Conservation (phyloP, 2,329 filamentous ascomycete species). For the Penicillium frequentans region DNA sequence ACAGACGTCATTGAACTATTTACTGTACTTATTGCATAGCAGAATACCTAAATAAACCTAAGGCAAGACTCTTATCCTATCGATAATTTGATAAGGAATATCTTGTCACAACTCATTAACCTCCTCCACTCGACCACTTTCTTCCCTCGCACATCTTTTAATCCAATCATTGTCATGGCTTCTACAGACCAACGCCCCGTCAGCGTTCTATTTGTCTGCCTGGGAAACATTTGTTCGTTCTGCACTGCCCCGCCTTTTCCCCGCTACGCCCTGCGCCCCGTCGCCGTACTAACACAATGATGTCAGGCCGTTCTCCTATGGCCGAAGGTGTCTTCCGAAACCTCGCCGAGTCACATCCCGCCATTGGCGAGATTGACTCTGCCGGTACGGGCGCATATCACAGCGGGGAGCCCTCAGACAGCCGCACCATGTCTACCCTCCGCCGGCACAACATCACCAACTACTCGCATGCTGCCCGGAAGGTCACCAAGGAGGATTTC, state of each 20-base stretch:
- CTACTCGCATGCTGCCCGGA: constrained; percentile 75
- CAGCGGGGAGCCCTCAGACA: constrained; percentile 71
- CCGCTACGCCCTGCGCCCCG: not conserved
- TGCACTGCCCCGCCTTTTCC: constrained; percentile 2
- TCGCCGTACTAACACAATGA: constrained; percentile 1
- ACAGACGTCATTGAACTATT: not conserved
- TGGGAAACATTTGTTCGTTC: constrained; percentile 83
- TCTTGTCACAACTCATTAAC: not conserved
- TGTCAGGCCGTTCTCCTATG: constrained; percentile 75
- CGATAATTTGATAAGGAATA: not conserved
- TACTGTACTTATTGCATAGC: not conserved
- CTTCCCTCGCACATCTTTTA: not conserved
- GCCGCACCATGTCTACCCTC: constrained; percentile 79
- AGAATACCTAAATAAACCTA: not conserved
- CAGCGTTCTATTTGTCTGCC: constrained; percentile 89
- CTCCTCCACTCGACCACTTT: not conserved
- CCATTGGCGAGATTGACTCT: constrained; percentile 73
- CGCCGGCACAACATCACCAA: constrained; percentile 70
- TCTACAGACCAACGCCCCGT: constrained; percentile 36
- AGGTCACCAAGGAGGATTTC: constrained; percentile 73
- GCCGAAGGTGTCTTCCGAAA: constrained; percentile 88
- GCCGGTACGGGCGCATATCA: constrained; percentile 93
- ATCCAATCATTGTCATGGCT: constrained; percentile 20
- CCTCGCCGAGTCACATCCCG: constrained; percentile 59
- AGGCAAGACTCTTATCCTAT: not conserved